Evolutionary conservation across 495 filamentous ascomycete genomes (phyloP), one percentile per base, ranked within the genome.

Genomic region (Tricharina praecox): DNA sequence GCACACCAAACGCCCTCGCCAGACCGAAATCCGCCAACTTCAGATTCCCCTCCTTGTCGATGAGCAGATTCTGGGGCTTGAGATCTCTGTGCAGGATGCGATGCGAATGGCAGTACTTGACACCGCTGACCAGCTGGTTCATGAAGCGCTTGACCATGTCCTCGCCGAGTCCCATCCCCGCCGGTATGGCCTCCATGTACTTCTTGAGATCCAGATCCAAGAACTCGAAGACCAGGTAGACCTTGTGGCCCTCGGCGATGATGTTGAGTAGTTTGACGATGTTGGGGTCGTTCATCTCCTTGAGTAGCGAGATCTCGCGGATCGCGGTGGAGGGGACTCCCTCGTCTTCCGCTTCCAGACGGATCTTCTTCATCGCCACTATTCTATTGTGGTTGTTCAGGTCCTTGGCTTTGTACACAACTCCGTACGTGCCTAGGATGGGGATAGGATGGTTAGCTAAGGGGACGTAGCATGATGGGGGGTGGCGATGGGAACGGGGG

Each of bases 21-120:
- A 99, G 70, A 62, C 90, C 90, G 61, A 99, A 99, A 73, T 99
- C 90, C 33, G 86, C 90, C 54, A 99, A 67, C 69, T 99, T 99
- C 50, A 99, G 67, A 63, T 96, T 95, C 43, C 92, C 90, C 8
- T 96, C 85, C 40, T 79, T 75, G 64, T 96, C 74, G 62, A 99
- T 95, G 52, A 99, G 72, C 55, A 99, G 66, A 63, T 99, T 99
- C 70, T 96, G 92, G 10, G 90, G 92, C 70, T 99, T 99, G 55
- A 99, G 64, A 66, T 99, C 90, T 52, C 90, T 80, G 64, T 99
- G 90, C 37, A 99, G 70, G 46, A 99, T 75, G 42, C 92, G 77
- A 64, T 94, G 90, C 55, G 83, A 83, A 66, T 99, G 90, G 66
- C 92, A 96, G 67, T 95, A 96, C 55, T 81, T 76, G 38, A 95